These are phyloP conservation scores for Shiraia sp. DNA, from an alignment of 2,329 filamentous ascomycete genomes.

Conservation along the genomic window DNA sequence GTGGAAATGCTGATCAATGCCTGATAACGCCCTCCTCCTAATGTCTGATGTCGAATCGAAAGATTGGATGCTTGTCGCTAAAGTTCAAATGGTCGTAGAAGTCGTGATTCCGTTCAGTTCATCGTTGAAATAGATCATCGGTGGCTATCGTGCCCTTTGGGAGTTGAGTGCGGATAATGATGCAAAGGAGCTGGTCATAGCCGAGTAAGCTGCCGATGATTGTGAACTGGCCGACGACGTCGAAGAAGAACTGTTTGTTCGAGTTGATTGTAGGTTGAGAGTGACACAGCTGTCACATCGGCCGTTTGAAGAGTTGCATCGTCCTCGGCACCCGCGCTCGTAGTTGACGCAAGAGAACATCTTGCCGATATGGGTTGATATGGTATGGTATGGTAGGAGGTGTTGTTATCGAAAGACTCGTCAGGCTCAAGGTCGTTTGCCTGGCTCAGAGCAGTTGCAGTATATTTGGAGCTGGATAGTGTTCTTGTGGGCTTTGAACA, in stretches of 20 bases:
- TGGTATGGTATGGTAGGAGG: conserved; percentile 14
- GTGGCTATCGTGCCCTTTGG: conserved; percentile 27
- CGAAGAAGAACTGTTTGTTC: conserved; percentile 38
- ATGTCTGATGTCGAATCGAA: neutral
- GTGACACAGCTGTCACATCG: conserved; percentile 46
- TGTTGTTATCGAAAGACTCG: neutral
- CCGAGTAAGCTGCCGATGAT: conserved; percentile 40
- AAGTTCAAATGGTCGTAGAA: conserved; percentile 21
- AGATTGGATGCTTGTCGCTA: conserved; percentile 18
- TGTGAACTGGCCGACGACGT: conserved; percentile 31
- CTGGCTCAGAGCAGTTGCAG: neutral
- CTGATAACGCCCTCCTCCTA: conserved; percentile 1
- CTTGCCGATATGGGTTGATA: neutral
- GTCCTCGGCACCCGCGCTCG: conserved; percentile 49
- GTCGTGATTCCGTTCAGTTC: conserved; percentile 13
- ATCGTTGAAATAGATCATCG: conserved; percentile 2
- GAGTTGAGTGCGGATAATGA: conserved; percentile 40
- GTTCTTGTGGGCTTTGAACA: conserved; percentile 1
- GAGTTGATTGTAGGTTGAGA: conserved; percentile 44
- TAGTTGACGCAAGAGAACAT: conserved; percentile 53
- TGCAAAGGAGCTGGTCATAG: conserved; percentile 47
- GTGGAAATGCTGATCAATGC: conserved; percentile 12
- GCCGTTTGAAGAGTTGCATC: conserved; percentile 43
- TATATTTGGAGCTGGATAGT: conserved; percentile 3
- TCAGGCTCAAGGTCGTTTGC: neutral